Evolutionary conservation across 371 early-diverging fungal species (phyloP), one percentile per base, ranked within the genome.

Genomic region (Nematocida parisii): DNA sequence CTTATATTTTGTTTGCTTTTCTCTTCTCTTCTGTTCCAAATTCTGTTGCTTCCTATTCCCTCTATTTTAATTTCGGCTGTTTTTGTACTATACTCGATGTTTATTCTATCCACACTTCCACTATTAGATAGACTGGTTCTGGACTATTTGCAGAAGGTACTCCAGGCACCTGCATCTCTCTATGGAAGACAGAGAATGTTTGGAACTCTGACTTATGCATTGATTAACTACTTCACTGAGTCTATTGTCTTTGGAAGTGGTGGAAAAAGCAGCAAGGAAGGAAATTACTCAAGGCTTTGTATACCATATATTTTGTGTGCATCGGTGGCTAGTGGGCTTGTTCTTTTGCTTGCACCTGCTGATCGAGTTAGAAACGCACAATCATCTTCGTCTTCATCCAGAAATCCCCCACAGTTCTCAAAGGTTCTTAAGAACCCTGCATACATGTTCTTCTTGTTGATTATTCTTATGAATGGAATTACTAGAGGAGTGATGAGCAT

Each of bases 381-480:
- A 44, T 6, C 57, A 22, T 15, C 61, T 75, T 6, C 57, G 44
- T 15, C 61, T 75, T 66, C 71, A 33, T 61, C 44, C 15, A 68
- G 73, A 50, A 81, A 71, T 20, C 44, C 50, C 46, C 67, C 77
- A n/a, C 74, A 84, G 50, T 66, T 75, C 57, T 72, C 71, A 47
- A 73, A 80, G 55, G 70, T 86, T n/a, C 24, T 85, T 11, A 75
- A 61, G 42, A 85, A 85, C 62, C 66, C 47, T 52, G 82, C 85
- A 18, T 88, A 86, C 61, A 61, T 87, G 61, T 87, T 88, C 62
- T 88, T 88, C 66, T 75, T 87, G 27, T 61, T 87, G 46, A 87
- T 88, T 39, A 88, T 88, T 72, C 71, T 88, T n/a, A 47, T 87
- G 24, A 88, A 88, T 75, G 88, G 87, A 39, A 66, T 88, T 22